Evolutionary conservation across 148 eudicot species (phyloP).

Genomic region (Rhododendron mucronatum): DNA sequence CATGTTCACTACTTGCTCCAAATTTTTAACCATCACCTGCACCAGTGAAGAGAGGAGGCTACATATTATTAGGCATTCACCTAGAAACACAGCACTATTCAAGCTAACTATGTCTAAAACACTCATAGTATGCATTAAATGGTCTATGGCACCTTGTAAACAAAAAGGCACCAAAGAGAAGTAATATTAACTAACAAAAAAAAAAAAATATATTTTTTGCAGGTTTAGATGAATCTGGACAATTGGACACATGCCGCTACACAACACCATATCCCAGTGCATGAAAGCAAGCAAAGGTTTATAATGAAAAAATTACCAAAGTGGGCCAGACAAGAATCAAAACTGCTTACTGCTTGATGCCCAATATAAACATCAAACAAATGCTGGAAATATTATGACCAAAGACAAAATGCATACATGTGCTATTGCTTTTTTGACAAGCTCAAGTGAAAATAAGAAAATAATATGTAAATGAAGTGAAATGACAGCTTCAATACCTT

Average conservation of each 20-base stretch:
- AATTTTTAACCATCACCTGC: slow-evolving; percentile 85
- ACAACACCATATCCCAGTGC: not conserved
- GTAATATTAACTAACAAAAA: not conserved
- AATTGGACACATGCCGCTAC: not conserved
- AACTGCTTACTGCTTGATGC: not conserved
- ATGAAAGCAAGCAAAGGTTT: not conserved
- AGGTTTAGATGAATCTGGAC: not conserved
- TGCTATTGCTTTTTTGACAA: not conserved
- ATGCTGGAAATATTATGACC: not conserved
- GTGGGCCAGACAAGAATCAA: not conserved
- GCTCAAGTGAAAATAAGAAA: not conserved
- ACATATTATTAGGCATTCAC: not conserved
- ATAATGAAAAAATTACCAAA: not conserved
- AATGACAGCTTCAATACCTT: slow-evolving; percentile 38
- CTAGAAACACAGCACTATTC: not conserved
- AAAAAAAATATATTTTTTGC: not conserved
- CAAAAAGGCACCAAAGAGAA: not conserved
- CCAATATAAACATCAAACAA: not conserved
- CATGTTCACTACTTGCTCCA: slow-evolving; percentile 90
- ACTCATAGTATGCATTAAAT: not conserved
- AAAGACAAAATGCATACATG: not conserved
- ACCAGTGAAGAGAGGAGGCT: not conserved
- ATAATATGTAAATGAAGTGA: not conserved
- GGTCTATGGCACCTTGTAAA: not conserved
- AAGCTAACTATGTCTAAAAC: not conserved